Evolutionary conservation across 305 asterid species (phyloP).

Genomic region (Coffea humblotiana): DNA sequence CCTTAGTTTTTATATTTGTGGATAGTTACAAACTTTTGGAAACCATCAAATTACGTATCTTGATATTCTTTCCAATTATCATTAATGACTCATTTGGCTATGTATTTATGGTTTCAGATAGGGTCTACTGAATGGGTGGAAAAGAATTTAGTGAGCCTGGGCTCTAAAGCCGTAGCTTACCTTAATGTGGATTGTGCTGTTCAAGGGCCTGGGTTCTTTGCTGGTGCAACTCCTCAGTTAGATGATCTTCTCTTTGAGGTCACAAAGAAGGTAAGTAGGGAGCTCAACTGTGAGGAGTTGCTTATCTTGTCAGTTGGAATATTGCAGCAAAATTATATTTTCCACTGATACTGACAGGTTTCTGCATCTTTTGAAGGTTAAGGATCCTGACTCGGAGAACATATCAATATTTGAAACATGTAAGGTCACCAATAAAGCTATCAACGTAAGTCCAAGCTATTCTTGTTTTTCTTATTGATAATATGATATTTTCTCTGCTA

Average conservation of each 20-base stretch:
- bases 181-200: slow-evolving; percentile 93
- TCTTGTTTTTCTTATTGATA: not conserved
- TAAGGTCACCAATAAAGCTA: slow-evolving; percentile 48
- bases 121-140: slow-evolving; percentile 99
- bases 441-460: slow-evolving; percentile 44
- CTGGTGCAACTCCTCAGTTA: slow-evolving; percentile 89
- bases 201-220: slow-evolving; percentile 90
- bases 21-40: not conserved
- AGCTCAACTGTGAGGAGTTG: slow-evolving; percentile 9
- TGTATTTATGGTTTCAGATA: slow-evolving; percentile 50
- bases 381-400: slow-evolving; percentile 71
- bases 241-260: slow-evolving; percentile 79
- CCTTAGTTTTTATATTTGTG: not conserved
- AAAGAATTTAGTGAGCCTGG: slow-evolving; percentile 78
- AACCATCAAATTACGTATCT: not conserved
- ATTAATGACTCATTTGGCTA: slow-evolving; percentile 17
- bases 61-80: not conserved
- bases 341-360: slow-evolving; percentile 19
- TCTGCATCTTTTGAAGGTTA: slow-evolving; percentile 54
- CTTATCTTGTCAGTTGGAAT: not conserved
- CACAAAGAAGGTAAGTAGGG: slow-evolving; percentile 62
- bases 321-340: not conserved
- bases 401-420: slow-evolving; percentile 50
- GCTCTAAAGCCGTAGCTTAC: slow-evolving; percentile 79
- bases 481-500: not conserved